Evolutionary conservation across 164 flowering plant species (phyloP).

Genomic region (Magnolia kwangsiensis): DNA sequence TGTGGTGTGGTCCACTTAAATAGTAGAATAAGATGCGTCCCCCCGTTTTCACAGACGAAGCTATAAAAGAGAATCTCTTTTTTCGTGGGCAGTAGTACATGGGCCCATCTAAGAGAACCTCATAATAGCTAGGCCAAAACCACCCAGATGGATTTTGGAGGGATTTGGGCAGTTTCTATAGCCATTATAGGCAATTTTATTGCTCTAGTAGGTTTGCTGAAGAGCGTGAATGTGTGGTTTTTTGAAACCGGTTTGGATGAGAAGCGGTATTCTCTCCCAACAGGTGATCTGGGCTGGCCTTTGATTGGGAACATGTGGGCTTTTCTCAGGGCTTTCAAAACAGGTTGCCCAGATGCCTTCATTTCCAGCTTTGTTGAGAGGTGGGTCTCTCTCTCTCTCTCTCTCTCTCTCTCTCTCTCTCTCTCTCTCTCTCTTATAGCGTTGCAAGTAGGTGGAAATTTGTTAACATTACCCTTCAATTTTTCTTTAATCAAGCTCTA

Average conservation of each 20-base stretch:
- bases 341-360: conserved; percentile 76
- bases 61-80: neutral
- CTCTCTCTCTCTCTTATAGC: no score
- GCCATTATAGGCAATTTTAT: conserved; percentile 17
- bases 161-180: conserved; percentile 8
- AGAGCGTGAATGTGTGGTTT: conserved; percentile 45
- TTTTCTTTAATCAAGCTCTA: no score
- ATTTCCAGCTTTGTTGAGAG: conserved; percentile 46
- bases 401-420: neutral
- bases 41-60: neutral
- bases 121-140: no score
- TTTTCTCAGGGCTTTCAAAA: conserved; percentile 77
- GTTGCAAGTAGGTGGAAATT: no score
- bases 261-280: conserved; percentile 48
- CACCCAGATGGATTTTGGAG: conserved; percentile 1
- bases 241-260: conserved; percentile 56
- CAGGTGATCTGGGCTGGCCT: conserved; percentile 91
- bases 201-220: conserved; percentile 29
- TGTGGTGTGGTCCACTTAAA: no score
- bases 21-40: neutral
- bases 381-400: conserved; percentile 29
- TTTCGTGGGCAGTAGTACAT: no score
- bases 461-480: no score
- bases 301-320: conserved; percentile 81
- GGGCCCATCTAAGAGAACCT: no score